Evolutionary conservation across 305 asterid genomes (phyloP).

Genomic region (Lippia alba): DNA sequence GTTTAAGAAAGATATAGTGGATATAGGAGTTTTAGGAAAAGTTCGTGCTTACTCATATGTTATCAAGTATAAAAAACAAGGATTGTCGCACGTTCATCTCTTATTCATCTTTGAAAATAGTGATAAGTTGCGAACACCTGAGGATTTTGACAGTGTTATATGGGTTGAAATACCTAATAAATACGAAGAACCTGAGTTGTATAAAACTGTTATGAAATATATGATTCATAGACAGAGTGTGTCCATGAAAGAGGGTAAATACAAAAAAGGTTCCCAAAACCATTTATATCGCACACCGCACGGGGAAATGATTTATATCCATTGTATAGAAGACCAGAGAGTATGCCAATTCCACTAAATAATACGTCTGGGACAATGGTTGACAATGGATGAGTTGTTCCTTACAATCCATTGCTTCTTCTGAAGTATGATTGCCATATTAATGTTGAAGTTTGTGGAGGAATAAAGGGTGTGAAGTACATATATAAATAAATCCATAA

Average conservation of each 20-base stretch:
- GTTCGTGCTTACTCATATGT: neutral
- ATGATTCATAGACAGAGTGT: neutral
- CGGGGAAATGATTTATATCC: neutral
- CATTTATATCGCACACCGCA: neutral
- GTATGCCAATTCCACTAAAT: neutral
- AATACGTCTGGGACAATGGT: neutral
- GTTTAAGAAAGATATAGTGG: neutral
- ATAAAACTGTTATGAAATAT: neutral
- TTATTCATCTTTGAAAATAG: neutral
- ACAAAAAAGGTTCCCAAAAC: neutral
- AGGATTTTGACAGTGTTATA: neutral
- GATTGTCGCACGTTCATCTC: neutral
- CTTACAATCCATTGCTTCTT: neutral
- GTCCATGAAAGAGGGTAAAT: neutral
- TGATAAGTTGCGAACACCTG: neutral
- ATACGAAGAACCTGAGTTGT: neutral
- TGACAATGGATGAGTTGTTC: no score
- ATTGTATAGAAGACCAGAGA: neutral
- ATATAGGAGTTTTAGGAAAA: neutral
- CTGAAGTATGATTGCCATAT: slow-evolving; percentile 6
- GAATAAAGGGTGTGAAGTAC: neutral
- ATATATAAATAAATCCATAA: no score
- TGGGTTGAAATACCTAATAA: neutral
- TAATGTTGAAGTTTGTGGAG: neutral
- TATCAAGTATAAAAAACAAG: neutral